These are phyloP conservation scores for Xylariaceae sp. DNA, from an alignment of 2,329 filamentous ascomycete genomes.

Conservation along the genomic window DNA sequence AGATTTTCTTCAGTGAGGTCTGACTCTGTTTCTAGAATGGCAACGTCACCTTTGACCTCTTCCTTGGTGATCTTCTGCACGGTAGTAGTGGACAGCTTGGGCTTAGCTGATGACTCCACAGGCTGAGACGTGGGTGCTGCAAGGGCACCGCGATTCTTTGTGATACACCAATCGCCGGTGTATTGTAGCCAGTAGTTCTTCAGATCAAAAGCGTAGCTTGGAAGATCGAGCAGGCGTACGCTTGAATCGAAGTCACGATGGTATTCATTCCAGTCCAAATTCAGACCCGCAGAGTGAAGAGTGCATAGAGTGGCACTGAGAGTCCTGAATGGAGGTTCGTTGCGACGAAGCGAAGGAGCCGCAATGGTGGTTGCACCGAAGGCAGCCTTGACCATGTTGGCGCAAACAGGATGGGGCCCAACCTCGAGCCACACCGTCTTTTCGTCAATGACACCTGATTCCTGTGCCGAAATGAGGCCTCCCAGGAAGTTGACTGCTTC, in stretches of 20 bases:
- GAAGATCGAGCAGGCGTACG: slow-evolving; percentile 61
- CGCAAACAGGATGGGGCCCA: slow-evolving; percentile 70
- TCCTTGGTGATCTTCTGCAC: slow-evolving; percentile 64
- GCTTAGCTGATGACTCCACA: slow-evolving; percentile 37
- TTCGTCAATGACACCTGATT: slow-evolving; percentile 58
- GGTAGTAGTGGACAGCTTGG: slow-evolving; percentile 61
- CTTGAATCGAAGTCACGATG: slow-evolving; percentile 59
- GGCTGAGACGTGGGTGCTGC: slow-evolving; percentile 39
- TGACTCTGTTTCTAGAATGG: slow-evolving; percentile 61
- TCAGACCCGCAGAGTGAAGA: slow-evolving; percentile 56
- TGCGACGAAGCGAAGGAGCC: slow-evolving; percentile 60
- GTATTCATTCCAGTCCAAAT: slow-evolving; percentile 65
- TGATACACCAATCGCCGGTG: slow-evolving; percentile 56
- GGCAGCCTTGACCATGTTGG: slow-evolving; percentile 65
- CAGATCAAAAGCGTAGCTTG: slow-evolving; percentile 65
- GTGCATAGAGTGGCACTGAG: slow-evolving; percentile 55
- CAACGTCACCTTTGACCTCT: slow-evolving; percentile 58
- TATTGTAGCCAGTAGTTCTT: slow-evolving; percentile 75
- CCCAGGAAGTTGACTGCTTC: slow-evolving; percentile 68
- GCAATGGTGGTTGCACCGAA: slow-evolving; percentile 54
- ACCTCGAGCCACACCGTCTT: slow-evolving; percentile 71
- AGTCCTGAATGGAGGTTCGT: slow-evolving; percentile 63
- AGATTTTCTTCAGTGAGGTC: slow-evolving; percentile 64
- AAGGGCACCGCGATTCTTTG: slow-evolving; percentile 59
- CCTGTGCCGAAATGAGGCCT: slow-evolving; percentile 58